Evolutionary conservation across 1,284 basidiomycete species (phyloP), one percentile per base, ranked within the genome.

Genomic region (Ganoderma lucidum): DNA sequence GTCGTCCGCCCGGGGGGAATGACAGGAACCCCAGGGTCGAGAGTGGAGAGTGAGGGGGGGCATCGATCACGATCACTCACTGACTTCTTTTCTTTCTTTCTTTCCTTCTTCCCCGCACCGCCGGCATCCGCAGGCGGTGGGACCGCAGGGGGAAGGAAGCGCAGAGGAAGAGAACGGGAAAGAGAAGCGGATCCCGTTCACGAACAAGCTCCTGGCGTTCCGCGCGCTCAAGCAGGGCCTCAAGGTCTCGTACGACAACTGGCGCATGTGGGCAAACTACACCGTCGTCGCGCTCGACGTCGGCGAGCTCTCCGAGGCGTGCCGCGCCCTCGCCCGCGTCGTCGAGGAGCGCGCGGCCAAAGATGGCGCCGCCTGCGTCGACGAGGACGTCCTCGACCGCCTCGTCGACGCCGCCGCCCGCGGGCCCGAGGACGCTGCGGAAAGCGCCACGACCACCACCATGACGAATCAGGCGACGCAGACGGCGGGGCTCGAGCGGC

Each of bases 201-300:
- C 85, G 37, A 89, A 96, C 83, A 97, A 96, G 80, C 83, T 92
- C 60, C 89, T 96, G 53, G 98, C 98, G 0, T 98, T 96, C 87
- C 92, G 93, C n/a, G 97, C 98, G 14, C 91, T 99, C 53, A 92
- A 93, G 74, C 93, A 96, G 73, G 96, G 97, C 4, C 87, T 99
- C 69, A 92, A 91, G 74, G 90, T 89, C 78, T 88, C 89, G 64
- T 94, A 95, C 80, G 92, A 96, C 64, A 97, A 97, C 77, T 99
- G 97, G 97, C 89, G 95, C 19, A 97, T 99, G 90, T 99, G 98
- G 98, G 87, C 88, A 74, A 99, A 99, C 83, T 99, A 97, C 84
- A 97, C 97, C 93, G 85, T 98, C 74, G 93, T 99, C 45, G 88
- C 95, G 8, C 87, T 98, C 80, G 96, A 99, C 76, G 93, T 98